These are phyloP conservation scores for Rhodotorula toruloides DNA, from an alignment of 768 basidiomycete genomes.

Conservation along the genomic window DNA sequence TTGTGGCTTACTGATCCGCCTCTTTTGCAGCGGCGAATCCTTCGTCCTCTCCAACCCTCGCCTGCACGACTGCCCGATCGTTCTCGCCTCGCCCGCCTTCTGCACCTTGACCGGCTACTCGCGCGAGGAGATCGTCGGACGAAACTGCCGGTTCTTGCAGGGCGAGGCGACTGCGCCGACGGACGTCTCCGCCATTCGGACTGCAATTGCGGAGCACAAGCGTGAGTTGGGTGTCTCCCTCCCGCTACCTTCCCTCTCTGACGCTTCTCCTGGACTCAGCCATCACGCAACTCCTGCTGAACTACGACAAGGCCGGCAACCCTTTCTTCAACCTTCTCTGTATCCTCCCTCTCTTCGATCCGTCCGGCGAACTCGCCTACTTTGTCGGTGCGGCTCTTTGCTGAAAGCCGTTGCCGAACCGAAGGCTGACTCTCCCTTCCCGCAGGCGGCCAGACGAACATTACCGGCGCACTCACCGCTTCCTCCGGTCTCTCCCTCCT, in stretches of 20 bases:
- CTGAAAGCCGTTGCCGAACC: no score
- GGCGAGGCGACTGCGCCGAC: constrained; percentile 9
- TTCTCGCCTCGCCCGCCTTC: constrained; percentile 17
- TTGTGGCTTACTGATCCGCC: background rate
- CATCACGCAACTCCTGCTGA: constrained; percentile 22
- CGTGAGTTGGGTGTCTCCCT: background rate
- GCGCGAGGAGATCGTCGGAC: constrained; percentile 19
- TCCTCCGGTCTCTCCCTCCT: constrained; percentile 8
- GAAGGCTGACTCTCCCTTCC: background rate
- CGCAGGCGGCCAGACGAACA: constrained; percentile 20
- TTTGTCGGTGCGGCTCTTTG: constrained; percentile 14
- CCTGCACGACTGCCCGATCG: constrained; percentile 26
- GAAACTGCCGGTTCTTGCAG: constrained; percentile 33
- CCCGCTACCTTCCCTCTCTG: background rate
- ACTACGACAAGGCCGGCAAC: constrained; percentile 14
- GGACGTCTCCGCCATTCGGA: constrained; percentile 2
- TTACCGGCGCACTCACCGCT: constrained; percentile 15
- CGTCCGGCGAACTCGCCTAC: constrained; percentile 7
- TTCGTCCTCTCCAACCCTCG: constrained; percentile 31
- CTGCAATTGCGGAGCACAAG: constrained; percentile 6
- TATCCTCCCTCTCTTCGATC: constrained; percentile 10
- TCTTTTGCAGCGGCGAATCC: constrained; percentile 10
- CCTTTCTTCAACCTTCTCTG: constrained; percentile 33
- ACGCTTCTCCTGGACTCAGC: background rate
- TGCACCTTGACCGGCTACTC: constrained; percentile 19